Conservation (phyloP, 2,329 filamentous ascomycete species). For the Pseudocercospora vitis region DNA sequence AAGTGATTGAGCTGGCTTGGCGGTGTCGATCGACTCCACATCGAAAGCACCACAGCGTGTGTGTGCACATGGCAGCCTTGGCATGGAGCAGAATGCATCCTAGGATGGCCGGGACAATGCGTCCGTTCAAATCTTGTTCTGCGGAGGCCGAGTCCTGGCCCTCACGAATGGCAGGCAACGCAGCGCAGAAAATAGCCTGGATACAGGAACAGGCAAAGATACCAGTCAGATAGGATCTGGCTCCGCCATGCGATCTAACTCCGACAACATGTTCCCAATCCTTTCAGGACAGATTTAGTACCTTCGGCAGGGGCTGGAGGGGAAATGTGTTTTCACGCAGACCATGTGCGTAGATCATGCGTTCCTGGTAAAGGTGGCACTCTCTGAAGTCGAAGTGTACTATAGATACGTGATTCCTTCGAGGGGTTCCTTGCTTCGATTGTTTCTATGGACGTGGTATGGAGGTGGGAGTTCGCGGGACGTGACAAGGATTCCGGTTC, state of each 20-base stretch:
- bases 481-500: background rate
- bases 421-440: background rate
- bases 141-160: background rate
- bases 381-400: background rate
- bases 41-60: background rate
- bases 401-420: background rate
- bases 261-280: no score
- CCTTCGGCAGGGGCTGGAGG: no score
- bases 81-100: background rate
- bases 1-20: conserved; percentile 2
- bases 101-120: background rate
- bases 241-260: no score
- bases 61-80: background rate
- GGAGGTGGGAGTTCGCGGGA: background rate
- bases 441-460: background rate
- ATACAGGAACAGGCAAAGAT: no score
- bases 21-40: background rate
- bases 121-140: background rate
- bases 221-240: no score
- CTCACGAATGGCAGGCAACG: background rate
- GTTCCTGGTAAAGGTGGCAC: background rate
- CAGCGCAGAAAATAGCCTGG: background rate
- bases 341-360: background rate
- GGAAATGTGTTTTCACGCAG: no score
- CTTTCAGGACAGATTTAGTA: no score